A percentile compares a stretch with the other conserved stretches of the same genome.
Evolutionary conservation across 225 moss, liverwort and hornwort species (phyloP).

Genomic region (Anthoceros angustus): DNA sequence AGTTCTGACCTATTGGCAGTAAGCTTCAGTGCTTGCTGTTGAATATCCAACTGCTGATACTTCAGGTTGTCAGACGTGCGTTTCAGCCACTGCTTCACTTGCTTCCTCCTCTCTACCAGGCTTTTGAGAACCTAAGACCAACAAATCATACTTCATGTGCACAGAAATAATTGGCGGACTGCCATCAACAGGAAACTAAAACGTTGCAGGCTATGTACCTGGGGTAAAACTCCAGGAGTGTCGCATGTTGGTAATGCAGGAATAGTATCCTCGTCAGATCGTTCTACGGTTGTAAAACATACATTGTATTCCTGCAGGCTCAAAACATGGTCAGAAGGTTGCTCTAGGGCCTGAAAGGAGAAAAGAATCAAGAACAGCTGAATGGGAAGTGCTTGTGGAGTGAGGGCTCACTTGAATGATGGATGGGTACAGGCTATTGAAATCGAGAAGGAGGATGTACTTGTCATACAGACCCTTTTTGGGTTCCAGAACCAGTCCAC

Average conservation of each 20-base stretch:
- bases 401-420: conserved; percentile 63
- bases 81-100: conserved; percentile 90
- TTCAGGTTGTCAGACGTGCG: conserved; percentile 68
- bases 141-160: neutral
- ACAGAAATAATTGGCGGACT: conserved; percentile 2
- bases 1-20: conserved; percentile 71
- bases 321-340: neutral
- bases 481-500: conserved; percentile 91
- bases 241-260: conserved; percentile 69
- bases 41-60: conserved; percentile 93
- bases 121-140: conserved; percentile 67
- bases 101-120: conserved; percentile 88
- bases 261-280: conserved; percentile 51
- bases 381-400: neutral
- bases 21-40: conserved; percentile 95
- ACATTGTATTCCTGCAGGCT: conserved; percentile 81
- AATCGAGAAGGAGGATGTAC: conserved; percentile 74
- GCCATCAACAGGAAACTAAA: neutral
- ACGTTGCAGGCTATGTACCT: conserved; percentile 25
- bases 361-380: neutral
- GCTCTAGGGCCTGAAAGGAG: neutral
- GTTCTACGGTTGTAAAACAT: conserved; percentile 86
- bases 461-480: conserved; percentile 97
- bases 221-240: conserved; percentile 74
- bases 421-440: conserved; percentile 96